phyloP scores from a whole-genome alignment of 176 grass and related monocot species.

The Cenchrus americanus region DNA sequence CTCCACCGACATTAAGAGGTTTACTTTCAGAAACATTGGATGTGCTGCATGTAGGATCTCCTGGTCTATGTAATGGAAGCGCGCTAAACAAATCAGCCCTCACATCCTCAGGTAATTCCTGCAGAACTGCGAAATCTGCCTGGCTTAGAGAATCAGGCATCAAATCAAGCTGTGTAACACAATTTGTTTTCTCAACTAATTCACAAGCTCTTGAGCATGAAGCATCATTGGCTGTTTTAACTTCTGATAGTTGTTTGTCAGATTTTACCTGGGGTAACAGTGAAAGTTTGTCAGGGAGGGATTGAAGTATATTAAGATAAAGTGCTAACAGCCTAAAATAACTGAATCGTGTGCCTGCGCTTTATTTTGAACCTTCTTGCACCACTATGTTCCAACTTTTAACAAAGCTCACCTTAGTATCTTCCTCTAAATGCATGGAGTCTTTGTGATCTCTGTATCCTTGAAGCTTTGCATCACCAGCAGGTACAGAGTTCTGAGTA shows the following conservation, averaged over 20 bases:
- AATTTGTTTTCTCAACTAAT: constrained; percentile 26
- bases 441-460: constrained; percentile 19
- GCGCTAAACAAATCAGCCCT: constrained; percentile 62
- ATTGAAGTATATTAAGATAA: constrained; percentile 36
- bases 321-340: not conserved
- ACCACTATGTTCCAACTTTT: constrained; percentile 4
- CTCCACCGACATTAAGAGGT: constrained; percentile 20
- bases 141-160: constrained; percentile 85
- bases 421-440: constrained; percentile 15
- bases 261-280: constrained; percentile 32
- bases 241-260: constrained; percentile 35
- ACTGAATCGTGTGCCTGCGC: constrained; percentile 21
- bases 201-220: constrained; percentile 58
- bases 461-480: constrained; percentile 22
- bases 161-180: constrained; percentile 49
- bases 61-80: constrained; percentile 64
- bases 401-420: constrained; percentile 45
- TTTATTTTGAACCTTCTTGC: not conserved
- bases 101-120: constrained; percentile 77
- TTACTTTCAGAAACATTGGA: constrained; percentile 37
- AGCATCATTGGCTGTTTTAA: constrained; percentile 45
- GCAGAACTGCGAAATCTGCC: constrained; percentile 62
- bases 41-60: constrained; percentile 40
- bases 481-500: constrained; percentile 25
- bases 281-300: constrained; percentile 23